These are phyloP conservation scores for Scenedesmus sp. DNA, from an alignment of 163 green algal species.

Conservation along the genomic window DNA sequence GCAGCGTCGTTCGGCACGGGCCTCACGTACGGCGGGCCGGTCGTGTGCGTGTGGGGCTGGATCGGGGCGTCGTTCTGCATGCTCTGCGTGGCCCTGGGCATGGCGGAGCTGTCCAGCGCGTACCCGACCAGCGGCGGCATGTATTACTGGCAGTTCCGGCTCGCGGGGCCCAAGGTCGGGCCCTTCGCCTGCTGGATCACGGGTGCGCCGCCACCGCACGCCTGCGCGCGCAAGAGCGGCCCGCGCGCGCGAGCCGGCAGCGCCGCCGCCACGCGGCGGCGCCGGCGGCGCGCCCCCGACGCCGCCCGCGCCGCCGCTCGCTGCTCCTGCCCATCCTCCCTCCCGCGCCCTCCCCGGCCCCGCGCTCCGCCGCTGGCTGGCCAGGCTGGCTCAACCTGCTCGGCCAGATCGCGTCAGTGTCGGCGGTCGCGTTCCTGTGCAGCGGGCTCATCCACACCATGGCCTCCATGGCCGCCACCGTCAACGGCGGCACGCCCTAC, in stretches of 20 bases:
- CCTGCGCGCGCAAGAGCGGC: no score
- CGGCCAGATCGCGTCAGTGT: conserved; percentile 44
- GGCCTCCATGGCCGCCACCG: conserved; percentile 6
- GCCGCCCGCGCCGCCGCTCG: no score
- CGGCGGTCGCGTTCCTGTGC: conserved; percentile 33
- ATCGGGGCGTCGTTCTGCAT: conserved; percentile 50
- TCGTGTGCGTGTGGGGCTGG: conserved; percentile 70
- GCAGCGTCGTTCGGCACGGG: conserved; percentile 47
- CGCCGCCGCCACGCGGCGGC: no score
- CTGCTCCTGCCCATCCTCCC: no score
- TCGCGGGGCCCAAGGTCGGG: conserved; percentile 22
- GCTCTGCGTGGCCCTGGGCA: conserved; percentile 56
- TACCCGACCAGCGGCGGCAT: conserved; percentile 55
- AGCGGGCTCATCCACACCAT: conserved; percentile 24
- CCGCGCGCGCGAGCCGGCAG: no score
- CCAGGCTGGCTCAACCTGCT: conserved; percentile 60
- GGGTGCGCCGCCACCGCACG: no score
- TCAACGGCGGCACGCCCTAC: not conserved
- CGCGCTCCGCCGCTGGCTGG: no score
- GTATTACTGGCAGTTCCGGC: conserved; percentile 36
- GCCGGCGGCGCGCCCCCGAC: no score
- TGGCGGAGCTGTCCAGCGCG: conserved; percentile 64
- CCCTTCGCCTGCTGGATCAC: conserved; percentile 45
- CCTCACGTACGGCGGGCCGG: conserved; percentile 63
- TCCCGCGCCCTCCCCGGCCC: no score